phyloP scores from a whole-genome alignment of 2,329 filamentous ascomycete species.

The Colletotrichum trifolii region DNA sequence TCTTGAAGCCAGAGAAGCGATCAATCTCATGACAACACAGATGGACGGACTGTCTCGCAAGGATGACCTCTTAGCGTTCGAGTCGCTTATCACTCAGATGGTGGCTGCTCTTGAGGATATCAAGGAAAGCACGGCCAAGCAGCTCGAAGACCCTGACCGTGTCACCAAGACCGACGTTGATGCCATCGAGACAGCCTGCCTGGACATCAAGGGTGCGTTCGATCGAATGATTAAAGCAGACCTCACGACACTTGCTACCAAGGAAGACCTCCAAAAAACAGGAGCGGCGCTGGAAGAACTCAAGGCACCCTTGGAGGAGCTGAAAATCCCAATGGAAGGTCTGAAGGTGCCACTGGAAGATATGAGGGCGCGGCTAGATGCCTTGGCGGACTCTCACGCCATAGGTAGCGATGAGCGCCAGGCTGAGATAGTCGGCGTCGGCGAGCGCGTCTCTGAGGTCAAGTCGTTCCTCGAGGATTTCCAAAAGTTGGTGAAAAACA shows the following conservation, averaged over 20 bases:
- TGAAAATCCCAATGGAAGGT: constrained; percentile 21
- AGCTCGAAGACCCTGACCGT: constrained; percentile 68
- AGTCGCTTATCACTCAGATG: constrained; percentile 82
- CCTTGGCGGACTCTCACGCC: constrained; percentile 77
- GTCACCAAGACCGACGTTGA: constrained; percentile 86
- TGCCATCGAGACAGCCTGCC: constrained; percentile 80
- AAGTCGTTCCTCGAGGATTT: constrained; percentile 82
- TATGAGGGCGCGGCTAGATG: constrained; percentile 68
- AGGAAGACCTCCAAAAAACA: constrained; percentile 80
- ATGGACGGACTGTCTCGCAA: constrained; percentile 79
- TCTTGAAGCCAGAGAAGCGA: constrained; percentile 78
- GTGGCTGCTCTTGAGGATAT: constrained; percentile 81
- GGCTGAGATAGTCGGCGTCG: constrained; percentile 81
- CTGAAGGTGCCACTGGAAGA: constrained; percentile 24
- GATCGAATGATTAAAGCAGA: constrained; percentile 79
- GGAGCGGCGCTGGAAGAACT: constrained; percentile 67
- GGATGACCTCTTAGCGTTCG: constrained; percentile 81
- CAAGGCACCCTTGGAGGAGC: constrained; percentile 20
- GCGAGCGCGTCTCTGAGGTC: constrained; percentile 82
- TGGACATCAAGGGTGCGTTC: constrained; percentile 85
- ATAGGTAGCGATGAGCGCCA: constrained; percentile 88
- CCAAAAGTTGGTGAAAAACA: constrained; percentile 79
- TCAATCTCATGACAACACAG: constrained; percentile 74
- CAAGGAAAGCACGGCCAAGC: constrained; percentile 66
- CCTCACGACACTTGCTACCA: constrained; percentile 76